Percentiles rank a stretch among this genome's conserved stretches.
Evolutionary conservation across 768 basidiomycete species (phyloP).

Genomic region (Daedaleopsis nitida): DNA sequence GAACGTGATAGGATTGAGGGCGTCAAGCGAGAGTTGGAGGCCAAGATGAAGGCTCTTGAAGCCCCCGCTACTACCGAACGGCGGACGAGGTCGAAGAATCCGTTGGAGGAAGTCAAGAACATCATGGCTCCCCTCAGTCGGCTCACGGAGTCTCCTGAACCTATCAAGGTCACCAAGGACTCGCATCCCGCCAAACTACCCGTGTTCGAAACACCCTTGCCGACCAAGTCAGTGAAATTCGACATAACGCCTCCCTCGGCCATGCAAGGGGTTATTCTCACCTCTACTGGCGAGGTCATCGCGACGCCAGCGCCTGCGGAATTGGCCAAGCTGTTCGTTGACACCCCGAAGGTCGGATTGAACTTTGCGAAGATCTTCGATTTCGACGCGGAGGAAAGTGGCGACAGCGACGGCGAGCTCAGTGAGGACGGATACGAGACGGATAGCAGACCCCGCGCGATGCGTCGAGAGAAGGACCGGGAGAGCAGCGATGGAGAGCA

Average conservation of each 20-base stretch:
- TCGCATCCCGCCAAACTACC: slow-evolving; percentile 26
- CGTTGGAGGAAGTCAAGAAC: slow-evolving; percentile 79
- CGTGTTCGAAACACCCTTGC: slow-evolving; percentile 56
- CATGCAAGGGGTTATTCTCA: slow-evolving; percentile 70
- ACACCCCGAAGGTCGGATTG: slow-evolving; percentile 69
- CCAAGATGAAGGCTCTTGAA: slow-evolving; percentile 45
- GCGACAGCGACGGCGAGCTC: slow-evolving; percentile 29
- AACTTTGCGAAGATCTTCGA: slow-evolving; percentile 83
- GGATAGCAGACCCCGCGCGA: slow-evolving; percentile 23
- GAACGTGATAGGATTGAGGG: slow-evolving; percentile 54
- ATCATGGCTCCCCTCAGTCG: slow-evolving; percentile 54
- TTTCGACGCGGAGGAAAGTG: slow-evolving; percentile 43
- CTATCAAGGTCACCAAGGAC: slow-evolving; percentile 3
- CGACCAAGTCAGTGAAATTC: slow-evolving; percentile 23
- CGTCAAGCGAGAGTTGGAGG: slow-evolving; percentile 52
- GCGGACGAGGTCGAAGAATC: slow-evolving; percentile 44
- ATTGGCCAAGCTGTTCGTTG: slow-evolving; percentile 65
- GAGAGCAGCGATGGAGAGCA: slow-evolving; percentile 19
- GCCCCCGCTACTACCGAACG: slow-evolving; percentile 33
- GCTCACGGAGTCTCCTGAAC: slow-evolving; percentile 32
- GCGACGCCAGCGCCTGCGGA: slow-evolving; percentile 71
- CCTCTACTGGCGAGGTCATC: slow-evolving; percentile 73
- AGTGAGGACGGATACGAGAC: slow-evolving; percentile 31
- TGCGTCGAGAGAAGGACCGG: slow-evolving; percentile 30
- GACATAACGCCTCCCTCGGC: slow-evolving; percentile 35